Evolutionary conservation across 305 asterid genomes (phyloP), one percentile per base, ranked within the genome.

Genomic region (Ajuga reptans): DNA sequence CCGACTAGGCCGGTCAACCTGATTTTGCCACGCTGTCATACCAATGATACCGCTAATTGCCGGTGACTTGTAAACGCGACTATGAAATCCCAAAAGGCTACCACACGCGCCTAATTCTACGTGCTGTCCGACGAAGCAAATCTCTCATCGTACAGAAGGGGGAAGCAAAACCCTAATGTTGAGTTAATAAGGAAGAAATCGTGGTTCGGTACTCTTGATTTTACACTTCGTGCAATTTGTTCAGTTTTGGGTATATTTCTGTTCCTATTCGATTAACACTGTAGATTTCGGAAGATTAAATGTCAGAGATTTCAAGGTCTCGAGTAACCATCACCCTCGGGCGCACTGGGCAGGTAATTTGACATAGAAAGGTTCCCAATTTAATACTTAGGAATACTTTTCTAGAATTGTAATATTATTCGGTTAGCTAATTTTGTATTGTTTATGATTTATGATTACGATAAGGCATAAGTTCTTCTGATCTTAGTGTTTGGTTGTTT

Each of bases 271-370:
- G 68, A 12, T 64, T 11, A 54, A 68, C 24, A 49, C 29, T 16
- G 64, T 50, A 66, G 59, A 33, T 61, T 74, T 51, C 42, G 18
- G 52, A 41, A 55, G 72, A 46, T 55, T 56, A 51, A 74, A 90
- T 90, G 97, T 83, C 87, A 51, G 92, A 85, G 75, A 10, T 78
- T 77, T 85, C 95, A 21, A 79, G 89, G 86, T 85, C 98, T 69
- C 87, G 87, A 42, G 86, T 89, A 17, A 91, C 96, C 68, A 87
- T 91, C 62, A 87, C 95, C 68, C 91, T 91, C 29, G 95, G 98
- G 9, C 84, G 85, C 67, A 66, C 79, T 50, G 92, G 95, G 75
- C 95, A 89, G 95, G 98, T 89, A 68, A 14, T 16, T 36, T 59
- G 34, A 31, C 24, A 18, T 27, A 43, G 12, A 0, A 12, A 1